Evolutionary conservation across 257 asterid species (phyloP).

Genomic region (Solanum dulcamara): DNA sequence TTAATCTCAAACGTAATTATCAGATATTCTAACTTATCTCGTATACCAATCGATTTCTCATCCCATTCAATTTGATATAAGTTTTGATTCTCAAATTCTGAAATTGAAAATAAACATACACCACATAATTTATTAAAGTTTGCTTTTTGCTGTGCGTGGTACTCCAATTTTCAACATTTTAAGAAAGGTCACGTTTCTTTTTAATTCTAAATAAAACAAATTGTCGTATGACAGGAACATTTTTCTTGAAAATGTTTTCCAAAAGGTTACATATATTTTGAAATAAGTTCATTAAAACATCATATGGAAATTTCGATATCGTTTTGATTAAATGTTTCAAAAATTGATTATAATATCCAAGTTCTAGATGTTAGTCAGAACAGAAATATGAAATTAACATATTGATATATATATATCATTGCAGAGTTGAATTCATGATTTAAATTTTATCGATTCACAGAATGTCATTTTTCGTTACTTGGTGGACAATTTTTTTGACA

Average conservation of each 20-base stretch:
- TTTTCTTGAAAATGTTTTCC: not conserved
- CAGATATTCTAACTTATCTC: no score
- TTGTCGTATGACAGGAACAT: not conserved
- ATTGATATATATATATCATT: not conserved
- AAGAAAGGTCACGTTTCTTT: not conserved
- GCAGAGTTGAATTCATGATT: not conserved
- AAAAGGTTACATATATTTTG: not conserved
- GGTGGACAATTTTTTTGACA: not conserved
- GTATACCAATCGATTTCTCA: no score
- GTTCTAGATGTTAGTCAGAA: not conserved
- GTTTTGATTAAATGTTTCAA: not conserved
- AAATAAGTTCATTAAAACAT: not conserved
- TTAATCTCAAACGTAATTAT: no score
- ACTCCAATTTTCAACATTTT: not conserved
- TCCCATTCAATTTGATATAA: not conserved
- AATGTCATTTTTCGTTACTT: not conserved
- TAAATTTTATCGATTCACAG: not conserved
- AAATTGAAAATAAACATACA: not conserved
- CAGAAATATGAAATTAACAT: not conserved
- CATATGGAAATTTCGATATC: not conserved
- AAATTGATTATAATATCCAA: not conserved
- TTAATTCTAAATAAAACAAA: not conserved
- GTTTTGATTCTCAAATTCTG: not conserved
- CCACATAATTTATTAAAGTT: not conserved
- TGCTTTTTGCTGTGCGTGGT: not conserved